A percentile compares a stretch with the other conserved stretches of the same genome.
Conservation (phyloP, 768 basidiomycete genomes). For the Agrocybe praecox region DNA sequence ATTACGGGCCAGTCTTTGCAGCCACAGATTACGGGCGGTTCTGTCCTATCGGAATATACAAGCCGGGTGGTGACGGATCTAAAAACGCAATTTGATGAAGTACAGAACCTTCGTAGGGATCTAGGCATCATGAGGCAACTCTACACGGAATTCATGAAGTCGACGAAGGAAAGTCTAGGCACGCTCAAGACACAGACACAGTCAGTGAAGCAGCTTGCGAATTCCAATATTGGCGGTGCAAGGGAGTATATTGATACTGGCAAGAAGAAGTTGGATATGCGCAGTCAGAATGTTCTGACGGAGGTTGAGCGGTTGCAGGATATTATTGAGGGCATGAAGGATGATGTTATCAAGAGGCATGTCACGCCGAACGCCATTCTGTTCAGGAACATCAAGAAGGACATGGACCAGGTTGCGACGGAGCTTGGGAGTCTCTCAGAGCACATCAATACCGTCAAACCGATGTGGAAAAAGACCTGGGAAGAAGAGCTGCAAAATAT, state of each 20-base stretch:
- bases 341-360: conserved; percentile 89
- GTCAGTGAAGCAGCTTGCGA: conserved; percentile 86
- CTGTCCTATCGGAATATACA: conserved; percentile 72
- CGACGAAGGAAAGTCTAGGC: conserved; percentile 84
- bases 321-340: conserved; percentile 83
- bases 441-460: conserved; percentile 87
- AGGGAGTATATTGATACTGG: conserved; percentile 89
- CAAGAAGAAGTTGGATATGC: conserved; percentile 87
- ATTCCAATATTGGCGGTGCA: conserved; percentile 79
- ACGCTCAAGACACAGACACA: conserved; percentile 83
- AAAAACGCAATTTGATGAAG: conserved; percentile 92
- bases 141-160: conserved; percentile 91
- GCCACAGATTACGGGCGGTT: conserved; percentile 77
- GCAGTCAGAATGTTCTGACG: conserved; percentile 88
- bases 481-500: conserved; percentile 95
- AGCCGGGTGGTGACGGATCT: conserved; percentile 77
- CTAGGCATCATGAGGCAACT: conserved; percentile 92
- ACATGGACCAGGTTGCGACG: conserved; percentile 62
- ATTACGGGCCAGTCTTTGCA: conserved; percentile 70
- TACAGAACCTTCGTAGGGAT: conserved; percentile 92
- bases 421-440: conserved; percentile 80
- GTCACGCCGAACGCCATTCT: conserved; percentile 78
- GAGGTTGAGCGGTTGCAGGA: conserved; percentile 94
- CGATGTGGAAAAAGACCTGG: conserved; percentile 99
- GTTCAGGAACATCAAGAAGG: conserved; percentile 71